These are phyloP conservation scores for Oryza nivara DNA, from an alignment of 176 grass and related monocot species.

Conservation along the genomic window DNA sequence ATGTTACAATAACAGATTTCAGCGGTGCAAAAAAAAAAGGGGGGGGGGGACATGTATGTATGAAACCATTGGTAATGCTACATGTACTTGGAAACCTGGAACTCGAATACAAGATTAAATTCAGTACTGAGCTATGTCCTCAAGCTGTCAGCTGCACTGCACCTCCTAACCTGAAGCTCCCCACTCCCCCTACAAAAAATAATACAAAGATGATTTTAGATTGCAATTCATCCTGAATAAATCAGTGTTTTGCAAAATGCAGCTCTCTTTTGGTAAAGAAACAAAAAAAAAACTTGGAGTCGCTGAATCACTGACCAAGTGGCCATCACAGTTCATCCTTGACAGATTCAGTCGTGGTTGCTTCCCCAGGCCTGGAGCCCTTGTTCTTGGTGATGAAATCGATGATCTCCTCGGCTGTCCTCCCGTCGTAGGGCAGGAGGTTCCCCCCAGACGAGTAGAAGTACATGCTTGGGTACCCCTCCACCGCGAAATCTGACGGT, in stretches of 20 bases:
- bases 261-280: neutral
- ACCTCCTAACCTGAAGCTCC: neutral
- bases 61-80: neutral
- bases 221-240: neutral
- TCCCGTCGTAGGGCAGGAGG: conserved; percentile 38
- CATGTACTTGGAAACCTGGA: neutral
- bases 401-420: conserved; percentile 53
- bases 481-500: conserved; percentile 49
- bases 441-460: conserved; percentile 60
- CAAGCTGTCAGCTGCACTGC: neutral
- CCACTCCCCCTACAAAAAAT: neutral
- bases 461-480: conserved; percentile 57
- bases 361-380: conserved; percentile 34
- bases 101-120: neutral
- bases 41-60: too few species aligned
- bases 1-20: neutral
- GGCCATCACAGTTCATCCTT: conserved; percentile 72
- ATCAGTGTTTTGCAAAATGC: neutral
- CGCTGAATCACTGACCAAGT: neutral
- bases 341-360: conserved; percentile 22
- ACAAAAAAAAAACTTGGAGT: neutral
- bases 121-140: neutral
- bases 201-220: neutral
- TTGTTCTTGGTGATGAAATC: conserved; percentile 62
- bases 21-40: neutral